Percentiles rank a stretch among this genome's conserved stretches.
Conservation (phyloP, 1,284 basidiomycete species). For the Chalciporus sp. region DNA sequence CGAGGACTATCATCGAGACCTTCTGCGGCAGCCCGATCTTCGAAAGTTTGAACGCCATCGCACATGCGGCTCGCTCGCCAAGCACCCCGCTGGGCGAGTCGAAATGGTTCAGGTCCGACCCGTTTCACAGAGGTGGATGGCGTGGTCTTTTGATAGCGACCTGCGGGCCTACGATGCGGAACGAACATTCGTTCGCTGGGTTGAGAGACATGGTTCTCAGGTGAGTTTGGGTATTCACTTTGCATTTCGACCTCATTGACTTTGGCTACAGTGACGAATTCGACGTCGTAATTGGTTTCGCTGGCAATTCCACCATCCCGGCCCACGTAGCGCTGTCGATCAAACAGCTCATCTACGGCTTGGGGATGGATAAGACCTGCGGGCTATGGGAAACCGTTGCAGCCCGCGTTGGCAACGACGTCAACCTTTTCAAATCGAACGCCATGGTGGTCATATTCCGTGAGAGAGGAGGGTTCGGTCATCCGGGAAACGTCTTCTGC, state of each 20-base stretch:
- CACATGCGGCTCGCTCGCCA: too few species aligned
- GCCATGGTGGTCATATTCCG: neutral
- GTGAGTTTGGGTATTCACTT: too few species aligned
- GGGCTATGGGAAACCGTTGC: neutral
- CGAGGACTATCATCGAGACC: too few species aligned
- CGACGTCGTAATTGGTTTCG: conserved; percentile 5
- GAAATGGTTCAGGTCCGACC: neutral
- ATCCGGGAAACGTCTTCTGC: too few species aligned
- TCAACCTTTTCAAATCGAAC: neutral
- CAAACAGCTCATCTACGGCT: neutral
- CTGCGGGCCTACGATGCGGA: neutral
- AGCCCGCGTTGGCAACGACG: neutral
- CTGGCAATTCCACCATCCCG: neutral
- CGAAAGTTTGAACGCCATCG: too few species aligned
- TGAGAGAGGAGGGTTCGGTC: neutral
- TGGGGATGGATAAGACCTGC: conserved; percentile 1
- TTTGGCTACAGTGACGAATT: neutral
- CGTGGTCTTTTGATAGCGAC: neutral
- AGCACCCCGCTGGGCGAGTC: neutral
- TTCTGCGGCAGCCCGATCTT: too few species aligned
- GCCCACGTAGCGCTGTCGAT: neutral
- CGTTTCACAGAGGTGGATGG: neutral
- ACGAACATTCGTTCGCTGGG: neutral
- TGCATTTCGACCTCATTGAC: too few species aligned
- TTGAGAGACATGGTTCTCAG: neutral